A percentile compares a stretch with the other conserved stretches of the same genome.
These are phyloP conservation scores for Circinella umbellata DNA, from an alignment of 371 early-diverging fungal species.

Conservation along the genomic window DNA sequence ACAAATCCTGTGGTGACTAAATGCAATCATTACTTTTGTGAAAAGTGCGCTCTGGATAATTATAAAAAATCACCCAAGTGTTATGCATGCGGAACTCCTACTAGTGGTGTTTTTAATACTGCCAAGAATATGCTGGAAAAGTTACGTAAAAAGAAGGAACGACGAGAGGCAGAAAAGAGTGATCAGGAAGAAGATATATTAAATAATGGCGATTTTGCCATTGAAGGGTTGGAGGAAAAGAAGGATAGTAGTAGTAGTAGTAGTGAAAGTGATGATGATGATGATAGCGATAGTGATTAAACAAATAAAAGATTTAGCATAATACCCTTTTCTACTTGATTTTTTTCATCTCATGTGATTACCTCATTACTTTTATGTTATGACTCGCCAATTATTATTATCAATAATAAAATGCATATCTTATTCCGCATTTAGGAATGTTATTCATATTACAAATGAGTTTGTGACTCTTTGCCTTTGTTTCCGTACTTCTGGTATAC, in stretches of 20 bases:
- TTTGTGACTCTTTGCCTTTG: too few species aligned
- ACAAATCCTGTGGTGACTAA: constrained; percentile 88
- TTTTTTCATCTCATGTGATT: background rate
- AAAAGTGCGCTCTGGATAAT: constrained; percentile 87
- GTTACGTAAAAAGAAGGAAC: constrained; percentile 55
- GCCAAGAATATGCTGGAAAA: constrained; percentile 82
- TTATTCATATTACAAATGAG: too few species aligned
- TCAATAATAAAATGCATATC: too few species aligned
- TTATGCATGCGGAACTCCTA: constrained; percentile 84
- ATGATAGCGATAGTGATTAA: constrained; percentile 8
- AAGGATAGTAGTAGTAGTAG: constrained; percentile 19
- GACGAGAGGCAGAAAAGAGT: constrained; percentile 25
- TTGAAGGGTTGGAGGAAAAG: constrained; percentile 38
- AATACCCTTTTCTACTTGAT: background rate
- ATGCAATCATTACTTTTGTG: constrained; percentile 96
- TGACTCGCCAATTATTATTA: too few species aligned
- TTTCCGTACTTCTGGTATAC: too few species aligned
- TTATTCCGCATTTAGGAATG: too few species aligned
- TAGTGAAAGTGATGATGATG: constrained; percentile 21
- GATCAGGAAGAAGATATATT: constrained; percentile 36
- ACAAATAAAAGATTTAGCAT: background rate
- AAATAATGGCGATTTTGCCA: constrained; percentile 32
- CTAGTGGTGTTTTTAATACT: constrained; percentile 85
- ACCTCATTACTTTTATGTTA: too few species aligned
- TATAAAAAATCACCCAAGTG: constrained; percentile 89